Evolutionary conservation across 192 early-diverging fungal species (phyloP), one percentile per base, ranked within the genome.

Genomic region (Rhizophagus clarus): DNA sequence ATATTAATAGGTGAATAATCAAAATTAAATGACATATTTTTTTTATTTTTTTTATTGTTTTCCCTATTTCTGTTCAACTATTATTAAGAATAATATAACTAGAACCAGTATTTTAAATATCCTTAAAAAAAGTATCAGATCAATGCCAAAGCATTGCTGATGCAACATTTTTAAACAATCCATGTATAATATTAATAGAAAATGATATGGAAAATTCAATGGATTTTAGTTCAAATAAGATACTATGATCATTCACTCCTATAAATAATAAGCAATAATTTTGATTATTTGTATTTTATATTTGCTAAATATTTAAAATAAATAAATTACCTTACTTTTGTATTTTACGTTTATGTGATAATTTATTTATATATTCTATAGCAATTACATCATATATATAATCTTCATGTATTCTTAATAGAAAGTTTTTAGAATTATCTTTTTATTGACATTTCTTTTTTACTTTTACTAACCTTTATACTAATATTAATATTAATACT

Each of bases 1-100:
- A 71, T 71, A 71, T 71, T 9, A 45, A 71, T 45, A 22, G 20
- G 40, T 3, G 40, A 22, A 45, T 10, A 22, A 1, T 24, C 69
- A 71, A 71, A 71, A 10, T 45, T 20, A 1, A 42, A n/a, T 71
- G 69, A 40, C 40, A 71, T 71, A 9, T 45, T 71, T 71, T 71
- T 71, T 71, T 22, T 1, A 71, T 71, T 42, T 37, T 20, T 71
- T 71, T 40, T 4, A 66, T 66, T 31, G 12, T 66, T 31, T 66
- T 66, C 1, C 11, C 0, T 31, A 66, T 66, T 66, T 66, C 29
- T 2, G 0, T 12, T 12, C 63, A 71, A 11, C 5, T 6, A 2
- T 22, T 45, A 71, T 45, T 45, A n/a, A 4, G 22, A 45, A 71
- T 14, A 1, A 24, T 45, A 24, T 42, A 47, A 45, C 45, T 20